Conservation (phyloP, 805 yeast species). For the Kodamaea leandrae region DNA sequence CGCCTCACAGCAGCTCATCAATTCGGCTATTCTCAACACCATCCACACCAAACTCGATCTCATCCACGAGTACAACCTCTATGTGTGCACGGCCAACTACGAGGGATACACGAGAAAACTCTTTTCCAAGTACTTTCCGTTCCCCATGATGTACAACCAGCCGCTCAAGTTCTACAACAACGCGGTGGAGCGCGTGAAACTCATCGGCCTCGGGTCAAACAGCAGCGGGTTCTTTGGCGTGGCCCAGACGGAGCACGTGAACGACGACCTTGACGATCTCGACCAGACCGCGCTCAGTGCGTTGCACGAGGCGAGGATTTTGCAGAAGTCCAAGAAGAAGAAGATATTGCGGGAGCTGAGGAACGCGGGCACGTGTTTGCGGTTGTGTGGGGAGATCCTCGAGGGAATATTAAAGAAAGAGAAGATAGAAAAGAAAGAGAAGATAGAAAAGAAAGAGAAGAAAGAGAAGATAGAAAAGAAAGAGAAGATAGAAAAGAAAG, state of each 20-base stretch:
- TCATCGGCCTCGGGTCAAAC: constrained; percentile 29
- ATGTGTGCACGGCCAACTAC: constrained; percentile 56
- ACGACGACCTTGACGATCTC: constrained; percentile 18
- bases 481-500: neutral
- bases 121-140: constrained; percentile 54
- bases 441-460: neutral
- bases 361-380: constrained; percentile 32
- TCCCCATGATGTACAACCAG: constrained; percentile 73
- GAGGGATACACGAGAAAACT: constrained; percentile 55
- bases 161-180: constrained; percentile 47
- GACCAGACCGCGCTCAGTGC: constrained; percentile 32
- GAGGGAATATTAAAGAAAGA: constrained; percentile 11
- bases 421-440: constrained; percentile 6
- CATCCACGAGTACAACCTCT: constrained; percentile 57
- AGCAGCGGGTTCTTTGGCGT: constrained; percentile 29
- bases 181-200: constrained; percentile 34
- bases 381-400: constrained; percentile 23
- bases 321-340: constrained; percentile 34
- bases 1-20: constrained; percentile 30
- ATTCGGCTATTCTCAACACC: constrained; percentile 44
- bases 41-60: constrained; percentile 40
- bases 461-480: neutral
- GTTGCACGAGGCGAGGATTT: constrained; percentile 36
- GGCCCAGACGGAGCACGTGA: constrained; percentile 31
- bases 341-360: constrained; percentile 29